Conservation (phyloP, 148 eudicot species). For the Nyssa sinensis region DNA sequence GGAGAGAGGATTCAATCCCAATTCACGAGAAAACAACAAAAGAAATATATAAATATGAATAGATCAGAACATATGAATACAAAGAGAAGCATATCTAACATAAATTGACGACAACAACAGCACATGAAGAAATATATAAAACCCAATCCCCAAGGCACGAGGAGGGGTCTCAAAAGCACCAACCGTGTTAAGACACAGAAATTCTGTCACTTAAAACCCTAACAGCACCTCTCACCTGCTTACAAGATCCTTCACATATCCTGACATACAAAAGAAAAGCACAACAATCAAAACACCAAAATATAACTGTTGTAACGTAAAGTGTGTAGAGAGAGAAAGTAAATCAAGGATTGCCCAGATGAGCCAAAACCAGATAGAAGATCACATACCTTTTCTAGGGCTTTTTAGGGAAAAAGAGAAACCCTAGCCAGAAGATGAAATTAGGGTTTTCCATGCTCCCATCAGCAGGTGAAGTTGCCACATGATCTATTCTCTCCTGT, state of each 20-base stretch:
- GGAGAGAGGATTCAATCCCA: neutral
- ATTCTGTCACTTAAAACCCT: conserved; percentile 10
- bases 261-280: neutral
- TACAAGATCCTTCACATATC: neutral
- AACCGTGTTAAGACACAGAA: neutral
- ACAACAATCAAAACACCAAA: neutral
- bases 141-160: conserved; percentile 1
- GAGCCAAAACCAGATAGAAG: neutral
- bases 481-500: conserved; percentile 52
- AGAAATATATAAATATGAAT: neutral
- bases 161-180: conserved; percentile 11
- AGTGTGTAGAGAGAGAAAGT: no score
- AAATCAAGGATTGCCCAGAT: neutral
- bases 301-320: no score
- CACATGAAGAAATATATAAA: neutral
- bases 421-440: neutral
- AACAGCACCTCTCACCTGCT: conserved; percentile 6
- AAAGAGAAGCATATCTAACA: neutral
- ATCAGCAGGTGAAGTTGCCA: conserved; percentile 54
- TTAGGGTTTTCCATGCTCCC: conserved; percentile 21
- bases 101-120: conserved; percentile 9
- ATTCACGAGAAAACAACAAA: neutral
- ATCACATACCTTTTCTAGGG: neutral
- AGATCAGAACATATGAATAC: neutral
- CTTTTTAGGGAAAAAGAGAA: neutral